These are phyloP conservation scores for Candida nanaspora DNA, from an alignment of 805 yeast genomes.

Conservation along the genomic window DNA sequence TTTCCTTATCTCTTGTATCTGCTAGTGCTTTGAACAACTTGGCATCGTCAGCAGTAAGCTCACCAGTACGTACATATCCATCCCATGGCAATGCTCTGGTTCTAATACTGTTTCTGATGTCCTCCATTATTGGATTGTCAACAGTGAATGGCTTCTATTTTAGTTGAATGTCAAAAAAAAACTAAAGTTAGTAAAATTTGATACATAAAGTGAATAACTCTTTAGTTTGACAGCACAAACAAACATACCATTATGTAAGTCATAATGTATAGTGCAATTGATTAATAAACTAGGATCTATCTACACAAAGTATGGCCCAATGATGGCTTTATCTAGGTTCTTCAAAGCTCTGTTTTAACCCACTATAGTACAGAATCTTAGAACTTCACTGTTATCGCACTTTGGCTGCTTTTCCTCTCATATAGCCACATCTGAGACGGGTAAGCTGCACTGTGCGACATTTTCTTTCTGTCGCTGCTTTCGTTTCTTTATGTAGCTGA, in stretches of 20 bases:
- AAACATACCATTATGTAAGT: not conserved
- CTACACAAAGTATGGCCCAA: not conserved
- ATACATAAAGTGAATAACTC: not conserved
- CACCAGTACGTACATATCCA: slow-evolving; percentile 70
- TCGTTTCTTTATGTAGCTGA: no score
- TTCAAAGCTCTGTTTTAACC: no score
- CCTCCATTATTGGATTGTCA: slow-evolving; percentile 62
- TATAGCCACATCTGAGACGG: not conserved
- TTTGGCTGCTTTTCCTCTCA: slow-evolving; percentile 1
- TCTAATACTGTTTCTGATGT: slow-evolving; percentile 59
- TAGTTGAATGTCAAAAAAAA: no score
- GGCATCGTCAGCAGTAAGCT: slow-evolving; percentile 63
- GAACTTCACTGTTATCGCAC: not conserved
- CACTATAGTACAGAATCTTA: no score
- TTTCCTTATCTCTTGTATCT: slow-evolving; percentile 29
- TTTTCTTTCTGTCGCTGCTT: no score
- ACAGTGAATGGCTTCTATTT: not conserved
- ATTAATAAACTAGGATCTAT: no score
- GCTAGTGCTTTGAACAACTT: slow-evolving; percentile 27
- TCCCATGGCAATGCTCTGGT: slow-evolving; percentile 90
- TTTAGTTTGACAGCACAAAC: no score
- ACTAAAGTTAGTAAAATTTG: not conserved
- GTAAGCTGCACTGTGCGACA: no score
- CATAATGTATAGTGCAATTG: not conserved
- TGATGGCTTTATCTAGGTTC: no score